Conservation (phyloP, 2,329 filamentous ascomycete species). For the Pyricularia grisea region DNA sequence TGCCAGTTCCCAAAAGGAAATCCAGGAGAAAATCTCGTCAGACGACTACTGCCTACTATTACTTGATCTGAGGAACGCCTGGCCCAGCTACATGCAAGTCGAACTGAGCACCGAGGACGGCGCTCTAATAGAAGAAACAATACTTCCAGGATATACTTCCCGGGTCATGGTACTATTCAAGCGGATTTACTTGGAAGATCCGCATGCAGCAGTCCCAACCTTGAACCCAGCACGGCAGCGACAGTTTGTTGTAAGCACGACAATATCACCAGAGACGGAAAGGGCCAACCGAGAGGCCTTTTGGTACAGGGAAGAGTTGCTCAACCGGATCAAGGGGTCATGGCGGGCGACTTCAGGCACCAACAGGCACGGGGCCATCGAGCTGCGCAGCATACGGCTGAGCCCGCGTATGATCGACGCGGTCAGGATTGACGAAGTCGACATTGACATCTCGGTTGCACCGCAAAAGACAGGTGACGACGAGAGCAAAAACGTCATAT, state of each 20-base stretch:
- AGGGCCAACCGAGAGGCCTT: slow-evolving; percentile 72
- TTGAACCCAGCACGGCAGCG: slow-evolving; percentile 74
- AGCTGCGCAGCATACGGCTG: slow-evolving; percentile 67
- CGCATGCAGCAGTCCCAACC: slow-evolving; percentile 68
- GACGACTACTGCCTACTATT: slow-evolving; percentile 70
- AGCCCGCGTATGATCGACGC: slow-evolving; percentile 73
- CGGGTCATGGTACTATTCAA: slow-evolving; percentile 69
- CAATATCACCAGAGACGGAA: slow-evolving; percentile 71
- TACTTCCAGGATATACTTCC: slow-evolving; percentile 59
- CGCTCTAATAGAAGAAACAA: slow-evolving; percentile 40
- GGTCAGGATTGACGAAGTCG: slow-evolving; percentile 71
- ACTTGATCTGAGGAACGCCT: slow-evolving; percentile 80
- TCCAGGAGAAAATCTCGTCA: not conserved
- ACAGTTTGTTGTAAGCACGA: slow-evolving; percentile 85
- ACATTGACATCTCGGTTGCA: slow-evolving; percentile 28
- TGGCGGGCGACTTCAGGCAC: slow-evolving; percentile 46
- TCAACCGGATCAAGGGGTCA: slow-evolving; percentile 59
- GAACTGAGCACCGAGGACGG: slow-evolving; percentile 40
- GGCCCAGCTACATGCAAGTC: slow-evolving; percentile 71
- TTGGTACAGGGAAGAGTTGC: slow-evolving; percentile 79
- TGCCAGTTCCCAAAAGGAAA: not conserved
- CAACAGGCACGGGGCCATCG: slow-evolving; percentile 49
- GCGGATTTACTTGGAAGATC: slow-evolving; percentile 66
- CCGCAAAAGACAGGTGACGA: slow-evolving; percentile 4
- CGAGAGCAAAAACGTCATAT: slow-evolving; percentile 17